phyloP scores from a whole-genome alignment of 2,329 filamentous ascomycete species.

The Madurella mycetomatis region DNA sequence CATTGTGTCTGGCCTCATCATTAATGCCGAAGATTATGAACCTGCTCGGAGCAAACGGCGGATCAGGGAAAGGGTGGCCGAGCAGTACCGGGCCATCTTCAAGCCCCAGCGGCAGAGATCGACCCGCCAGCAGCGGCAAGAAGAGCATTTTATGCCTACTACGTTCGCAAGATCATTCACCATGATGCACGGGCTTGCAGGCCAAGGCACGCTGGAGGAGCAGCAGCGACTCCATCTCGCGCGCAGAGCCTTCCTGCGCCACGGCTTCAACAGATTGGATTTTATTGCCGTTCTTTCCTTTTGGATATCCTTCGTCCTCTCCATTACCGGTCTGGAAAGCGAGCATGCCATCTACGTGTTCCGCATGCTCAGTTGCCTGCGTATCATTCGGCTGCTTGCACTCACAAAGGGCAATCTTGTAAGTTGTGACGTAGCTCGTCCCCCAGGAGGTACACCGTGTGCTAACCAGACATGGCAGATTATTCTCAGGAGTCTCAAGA shows the following conservation, averaged over 20 bases:
- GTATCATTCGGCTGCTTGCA: slow-evolving; percentile 84
- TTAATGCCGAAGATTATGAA: slow-evolving; percentile 89
- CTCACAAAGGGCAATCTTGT: slow-evolving; percentile 91
- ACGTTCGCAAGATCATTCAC: slow-evolving; percentile 76
- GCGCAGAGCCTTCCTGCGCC: slow-evolving; percentile 84
- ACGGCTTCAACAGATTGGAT: slow-evolving; percentile 93
- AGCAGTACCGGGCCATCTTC: slow-evolving; percentile 75
- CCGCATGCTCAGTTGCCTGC: slow-evolving; percentile 91
- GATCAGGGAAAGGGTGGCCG: slow-evolving; percentile 65
- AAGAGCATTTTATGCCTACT: slow-evolving; percentile 45
- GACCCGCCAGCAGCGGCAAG: slow-evolving; percentile 47
- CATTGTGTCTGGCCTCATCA: slow-evolving; percentile 87
- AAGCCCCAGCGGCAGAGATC: slow-evolving; percentile 73
- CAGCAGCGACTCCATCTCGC: slow-evolving; percentile 83
- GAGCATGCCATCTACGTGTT: slow-evolving; percentile 78
- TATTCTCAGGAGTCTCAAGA: slow-evolving; percentile 91
- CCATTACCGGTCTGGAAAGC: slow-evolving; percentile 64
- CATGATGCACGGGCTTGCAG: slow-evolving; percentile 60
- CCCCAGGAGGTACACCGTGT: background rate
- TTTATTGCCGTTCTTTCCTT: slow-evolving; percentile 93
- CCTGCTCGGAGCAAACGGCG: slow-evolving; percentile 77
- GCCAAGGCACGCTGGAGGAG: slow-evolving; percentile 62
- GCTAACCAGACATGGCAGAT: slow-evolving; percentile 49
- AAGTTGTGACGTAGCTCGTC: slow-evolving; percentile 36
- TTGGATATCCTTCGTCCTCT: slow-evolving; percentile 82